Conservation (phyloP, 257 asterid genomes). For the Solanum lignicaule region DNA sequence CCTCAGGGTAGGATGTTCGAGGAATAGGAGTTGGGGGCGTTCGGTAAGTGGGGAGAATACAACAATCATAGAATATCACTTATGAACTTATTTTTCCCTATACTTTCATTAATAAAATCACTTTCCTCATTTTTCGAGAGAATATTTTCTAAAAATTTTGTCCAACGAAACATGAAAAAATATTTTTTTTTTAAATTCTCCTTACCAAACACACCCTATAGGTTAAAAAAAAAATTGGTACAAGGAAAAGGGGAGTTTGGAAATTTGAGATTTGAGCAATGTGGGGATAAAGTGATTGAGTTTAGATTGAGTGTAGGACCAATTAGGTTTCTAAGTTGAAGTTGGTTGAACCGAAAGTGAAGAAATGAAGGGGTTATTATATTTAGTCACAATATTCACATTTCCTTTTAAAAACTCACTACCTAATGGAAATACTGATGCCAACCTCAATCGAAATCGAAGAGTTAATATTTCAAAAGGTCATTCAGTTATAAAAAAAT, state of each 20-base stretch:
- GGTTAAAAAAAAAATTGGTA: too few species aligned
- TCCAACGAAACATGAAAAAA: too few species aligned
- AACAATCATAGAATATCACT: neutral
- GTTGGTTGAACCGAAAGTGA: slow-evolving; percentile 1
- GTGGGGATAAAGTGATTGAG: too few species aligned
- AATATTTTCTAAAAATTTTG: too few species aligned
- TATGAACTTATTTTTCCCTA: neutral
- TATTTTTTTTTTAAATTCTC: too few species aligned
- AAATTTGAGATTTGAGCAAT: too few species aligned
- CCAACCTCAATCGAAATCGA: neutral
- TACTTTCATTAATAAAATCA: too few species aligned
- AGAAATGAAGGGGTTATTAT: neutral
- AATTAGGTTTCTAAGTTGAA: neutral
- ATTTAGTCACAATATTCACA: neutral
- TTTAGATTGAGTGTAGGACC: neutral
- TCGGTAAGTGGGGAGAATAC: neutral
- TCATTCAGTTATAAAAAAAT: fast-evolving
- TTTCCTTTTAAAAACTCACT: neutral
- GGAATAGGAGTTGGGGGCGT: neutral
- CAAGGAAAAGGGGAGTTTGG: neutral
- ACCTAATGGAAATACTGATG: neutral
- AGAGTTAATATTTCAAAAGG: neutral
- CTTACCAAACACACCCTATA: too few species aligned
- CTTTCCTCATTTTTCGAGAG: neutral
- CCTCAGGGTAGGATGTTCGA: neutral